A percentile compares a stretch with the other conserved stretches of the same genome.
Conservation (phyloP, 805 yeast species). For the Cyberlindnera amylophila region DNA sequence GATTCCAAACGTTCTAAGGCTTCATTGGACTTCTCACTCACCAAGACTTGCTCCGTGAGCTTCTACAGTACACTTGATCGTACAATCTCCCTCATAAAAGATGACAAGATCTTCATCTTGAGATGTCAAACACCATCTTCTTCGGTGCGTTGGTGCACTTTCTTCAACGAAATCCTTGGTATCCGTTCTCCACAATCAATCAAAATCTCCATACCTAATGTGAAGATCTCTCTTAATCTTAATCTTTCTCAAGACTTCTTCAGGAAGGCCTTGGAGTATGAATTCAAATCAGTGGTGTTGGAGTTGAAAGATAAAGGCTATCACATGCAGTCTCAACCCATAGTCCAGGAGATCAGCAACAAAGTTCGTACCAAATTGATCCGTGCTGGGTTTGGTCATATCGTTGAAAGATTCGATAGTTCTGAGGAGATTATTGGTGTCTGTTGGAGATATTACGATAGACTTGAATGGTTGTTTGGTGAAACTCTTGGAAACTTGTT, state of each 20-base stretch:
- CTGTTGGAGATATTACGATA: conserved; percentile 66
- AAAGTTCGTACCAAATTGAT: conserved; percentile 34
- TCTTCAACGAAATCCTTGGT: conserved; percentile 48
- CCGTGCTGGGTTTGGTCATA: conserved; percentile 22
- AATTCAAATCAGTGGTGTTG: conserved; percentile 1
- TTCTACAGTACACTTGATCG: conserved; percentile 70
- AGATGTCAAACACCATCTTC: conserved; percentile 49
- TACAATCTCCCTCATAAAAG: conserved; percentile 50
- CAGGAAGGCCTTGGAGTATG: conserved; percentile 2
- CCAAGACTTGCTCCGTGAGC: conserved; percentile 36
- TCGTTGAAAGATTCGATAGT: conserved; percentile 27
- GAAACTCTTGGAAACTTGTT: conserved; percentile 39
- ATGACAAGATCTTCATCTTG: conserved; percentile 45
- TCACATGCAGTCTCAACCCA: conserved; percentile 22
- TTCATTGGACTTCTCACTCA: conserved; percentile 29
- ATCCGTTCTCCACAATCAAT: conserved; percentile 40
- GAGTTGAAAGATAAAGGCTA: conserved; percentile 23
- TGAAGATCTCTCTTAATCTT: conserved; percentile 26
- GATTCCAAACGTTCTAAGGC: conserved; percentile 18
- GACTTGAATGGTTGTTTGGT: conserved; percentile 66
- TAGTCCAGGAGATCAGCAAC: conserved; percentile 38
- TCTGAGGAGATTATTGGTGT: conserved; percentile 40
- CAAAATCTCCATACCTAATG: conserved; percentile 43
- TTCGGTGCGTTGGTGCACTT: conserved; percentile 61
- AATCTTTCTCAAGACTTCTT: conserved; percentile 19